A percentile compares a stretch with the other conserved stretches of the same genome.
These are phyloP conservation scores for Guyanaporus albipodus DNA, from an alignment of 768 basidiomycete genomes.

Conservation along the genomic window DNA sequence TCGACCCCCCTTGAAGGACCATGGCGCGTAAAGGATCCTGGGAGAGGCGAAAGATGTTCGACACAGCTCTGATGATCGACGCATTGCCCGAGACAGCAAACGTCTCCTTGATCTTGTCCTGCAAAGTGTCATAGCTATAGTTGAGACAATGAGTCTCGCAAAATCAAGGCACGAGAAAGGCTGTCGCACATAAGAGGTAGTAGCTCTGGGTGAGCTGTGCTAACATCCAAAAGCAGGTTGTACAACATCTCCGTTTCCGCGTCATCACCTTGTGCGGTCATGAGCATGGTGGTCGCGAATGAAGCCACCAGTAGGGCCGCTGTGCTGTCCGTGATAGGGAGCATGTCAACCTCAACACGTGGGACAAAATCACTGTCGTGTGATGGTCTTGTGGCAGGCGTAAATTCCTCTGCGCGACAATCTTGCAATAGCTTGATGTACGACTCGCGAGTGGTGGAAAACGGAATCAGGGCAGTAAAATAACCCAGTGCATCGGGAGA, in stretches of 20 bases:
- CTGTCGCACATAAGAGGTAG: constrained; percentile 65
- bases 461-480: constrained; percentile 73
- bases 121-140: constrained; percentile 66
- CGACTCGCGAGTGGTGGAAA: constrained; percentile 52
- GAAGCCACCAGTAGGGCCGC: constrained; percentile 72
- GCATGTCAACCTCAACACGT: constrained; percentile 49
- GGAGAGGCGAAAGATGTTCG: constrained; percentile 71
- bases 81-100: constrained; percentile 72
- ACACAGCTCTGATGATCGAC: constrained; percentile 63
- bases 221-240: constrained; percentile 68
- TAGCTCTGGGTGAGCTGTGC: constrained; percentile 63
- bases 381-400: constrained; percentile 35
- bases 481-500: constrained; percentile 66
- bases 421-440: constrained; percentile 63
- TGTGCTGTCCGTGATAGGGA: constrained; percentile 59
- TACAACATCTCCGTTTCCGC: constrained; percentile 80
- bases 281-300: constrained; percentile 71
- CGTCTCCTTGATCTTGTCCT: constrained; percentile 69
- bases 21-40: constrained; percentile 48
- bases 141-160: constrained; percentile 4
- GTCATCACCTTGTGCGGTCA: constrained; percentile 74
- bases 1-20: constrained; percentile 46
- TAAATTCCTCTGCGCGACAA: constrained; percentile 49
- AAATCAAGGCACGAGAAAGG: constrained; percentile 2
- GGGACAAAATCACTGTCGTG: constrained; percentile 47